Conservation (phyloP, 257 asterid species). For the Thymus mandschuricus region DNA sequence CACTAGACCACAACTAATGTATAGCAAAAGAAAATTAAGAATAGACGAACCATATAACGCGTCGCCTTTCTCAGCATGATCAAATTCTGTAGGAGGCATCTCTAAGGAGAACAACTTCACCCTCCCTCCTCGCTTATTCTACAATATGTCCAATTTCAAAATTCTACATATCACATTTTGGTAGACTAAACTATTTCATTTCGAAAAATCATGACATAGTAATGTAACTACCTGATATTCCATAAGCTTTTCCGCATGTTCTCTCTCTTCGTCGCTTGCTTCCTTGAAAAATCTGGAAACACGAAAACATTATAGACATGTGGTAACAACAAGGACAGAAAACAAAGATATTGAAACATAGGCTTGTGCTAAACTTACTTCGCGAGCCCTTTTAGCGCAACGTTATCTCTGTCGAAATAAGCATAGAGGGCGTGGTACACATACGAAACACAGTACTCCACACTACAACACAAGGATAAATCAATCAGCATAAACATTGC, state of each 20-base stretch:
- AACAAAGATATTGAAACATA: not conserved
- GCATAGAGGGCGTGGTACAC: constrained; percentile 77
- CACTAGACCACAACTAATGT: constrained; percentile 1
- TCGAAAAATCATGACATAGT: not conserved
- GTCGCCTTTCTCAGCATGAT: constrained; percentile 81
- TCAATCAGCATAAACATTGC: not conserved
- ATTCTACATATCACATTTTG: too few species aligned
- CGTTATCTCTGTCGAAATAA: constrained; percentile 85
- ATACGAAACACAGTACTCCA: constrained; percentile 78
- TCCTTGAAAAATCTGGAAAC: constrained; percentile 75
- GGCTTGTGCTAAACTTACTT: constrained; percentile 49
- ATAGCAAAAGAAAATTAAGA: not conserved
- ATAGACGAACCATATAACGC: constrained; percentile 65
- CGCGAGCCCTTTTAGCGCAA: constrained; percentile 86
- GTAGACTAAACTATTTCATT: not conserved
- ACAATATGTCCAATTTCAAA: not conserved
- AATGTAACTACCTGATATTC: constrained; percentile 66
- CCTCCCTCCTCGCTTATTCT: constrained; percentile 89
- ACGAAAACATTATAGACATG: constrained; percentile 20
- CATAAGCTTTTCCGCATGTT: constrained; percentile 86
- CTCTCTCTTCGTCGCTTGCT: constrained; percentile 83
- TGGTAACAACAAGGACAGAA: not conserved
- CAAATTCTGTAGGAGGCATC: constrained; percentile 67
- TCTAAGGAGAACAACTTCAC: constrained; percentile 59
- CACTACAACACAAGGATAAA: constrained; percentile 52